Base-by-base conservation (phyloP, 2,329 filamentous ascomycete genomes). In the Colletotrichum brevisporum region DNA sequence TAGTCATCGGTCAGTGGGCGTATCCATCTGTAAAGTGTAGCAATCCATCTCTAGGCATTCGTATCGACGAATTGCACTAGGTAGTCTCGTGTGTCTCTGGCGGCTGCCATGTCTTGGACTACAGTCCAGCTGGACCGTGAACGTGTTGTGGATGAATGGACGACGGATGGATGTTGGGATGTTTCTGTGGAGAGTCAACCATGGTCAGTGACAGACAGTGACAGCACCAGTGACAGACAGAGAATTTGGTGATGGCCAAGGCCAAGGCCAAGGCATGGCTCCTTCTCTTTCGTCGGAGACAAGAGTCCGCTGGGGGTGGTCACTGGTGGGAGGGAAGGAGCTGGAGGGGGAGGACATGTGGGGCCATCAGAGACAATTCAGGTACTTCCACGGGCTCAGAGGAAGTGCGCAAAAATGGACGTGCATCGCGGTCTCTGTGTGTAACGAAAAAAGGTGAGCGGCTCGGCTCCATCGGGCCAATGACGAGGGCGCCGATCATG, bases 401-500 rank as follows among this genome's bases (percentile, higher is more conserved):
- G n/a, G 24, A 27, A 21, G 18, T 39, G 26, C 27, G 27, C n/a
- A 21, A 21, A 52, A 41, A 26, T 6, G 31, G 65, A 69, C 54
- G 24, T 59, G 48, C 47, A 27, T 36, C 27, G 50, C 59, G 41
- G 61, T 51, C 18, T 54, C 47, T 55, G 50, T 27, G 55, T 66
- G 61, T 65, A 43, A 54, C 66, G 26, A 61, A 56, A 60, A 66
- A 52, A 69, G 55, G 62, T 52, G 66, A 69, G 66, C 60, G 54
- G 66, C 43, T 60, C 60, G 54, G 66, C 43, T 60, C 62, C 54
- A 69, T 60, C 50, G 50, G 50, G 26, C 66, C 66, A 69, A 69
- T 60, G 62, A 66, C 55, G 55, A 36, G 65, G 50, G 50, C 66
- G 66, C 55, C 66, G 66, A 69, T 69, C 55, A 69, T 47, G 62